These are phyloP conservation scores for Heritiera fomes DNA, from an alignment of 345 rosid species.

Conservation along the genomic window DNA sequence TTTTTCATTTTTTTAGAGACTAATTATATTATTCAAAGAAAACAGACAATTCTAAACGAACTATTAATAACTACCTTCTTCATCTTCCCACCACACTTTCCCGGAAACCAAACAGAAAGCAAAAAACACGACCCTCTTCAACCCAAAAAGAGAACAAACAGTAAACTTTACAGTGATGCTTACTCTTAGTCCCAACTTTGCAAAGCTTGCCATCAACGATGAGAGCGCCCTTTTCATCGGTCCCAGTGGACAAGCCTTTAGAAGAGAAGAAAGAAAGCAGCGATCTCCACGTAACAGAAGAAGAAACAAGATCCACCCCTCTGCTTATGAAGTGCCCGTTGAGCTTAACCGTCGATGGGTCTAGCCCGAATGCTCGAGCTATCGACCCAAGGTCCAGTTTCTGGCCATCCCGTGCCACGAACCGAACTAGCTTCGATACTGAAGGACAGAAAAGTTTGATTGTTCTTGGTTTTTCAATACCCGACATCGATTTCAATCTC, in stretches of 20 bases:
- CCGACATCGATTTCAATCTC: constrained; percentile 21
- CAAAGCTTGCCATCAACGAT: constrained; percentile 69
- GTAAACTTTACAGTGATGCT: constrained; percentile 18
- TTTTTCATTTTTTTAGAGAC: neutral
- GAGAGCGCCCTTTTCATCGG: constrained; percentile 46
- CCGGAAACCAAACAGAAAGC: constrained; percentile 8
- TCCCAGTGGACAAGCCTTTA: constrained; percentile 76
- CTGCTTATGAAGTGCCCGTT: constrained; percentile 86
- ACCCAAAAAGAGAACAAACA: neutral
- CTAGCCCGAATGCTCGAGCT: constrained; percentile 64
- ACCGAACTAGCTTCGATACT: constrained; percentile 40
- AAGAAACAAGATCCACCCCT: constrained; percentile 59
- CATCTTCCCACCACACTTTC: neutral
- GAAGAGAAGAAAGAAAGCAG: constrained; percentile 72
- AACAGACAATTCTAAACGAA: neutral
- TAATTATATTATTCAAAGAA: neutral
- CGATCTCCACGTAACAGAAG: constrained; percentile 80
- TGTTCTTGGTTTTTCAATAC: constrained; percentile 33
- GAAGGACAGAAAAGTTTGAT: constrained; percentile 68
- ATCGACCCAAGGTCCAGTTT: constrained; percentile 69
- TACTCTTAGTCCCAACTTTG: constrained; percentile 62
- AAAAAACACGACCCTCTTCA: neutral
- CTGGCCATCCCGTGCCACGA: constrained; percentile 53
- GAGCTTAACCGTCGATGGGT: constrained; percentile 70
- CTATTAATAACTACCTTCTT: neutral